Evolutionary conservation across 2,329 filamentous ascomycete genomes (phyloP).

Genomic region (Coleophoma cylindrospora): DNA sequence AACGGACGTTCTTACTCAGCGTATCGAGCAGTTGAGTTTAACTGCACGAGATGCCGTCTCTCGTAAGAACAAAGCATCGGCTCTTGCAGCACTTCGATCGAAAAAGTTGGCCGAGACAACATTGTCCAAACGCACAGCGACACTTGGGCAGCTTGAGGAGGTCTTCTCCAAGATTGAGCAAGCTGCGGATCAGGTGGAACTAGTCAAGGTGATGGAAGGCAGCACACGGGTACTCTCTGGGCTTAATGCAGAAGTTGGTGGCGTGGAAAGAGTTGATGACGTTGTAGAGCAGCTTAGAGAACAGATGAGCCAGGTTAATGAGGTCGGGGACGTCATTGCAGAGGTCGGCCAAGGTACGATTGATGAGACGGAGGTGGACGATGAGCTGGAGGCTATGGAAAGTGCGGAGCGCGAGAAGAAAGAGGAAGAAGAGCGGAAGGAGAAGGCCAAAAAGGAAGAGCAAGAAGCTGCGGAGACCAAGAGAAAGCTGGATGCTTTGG

Average conservation of each 20-base stretch:
- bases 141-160: constrained; percentile 76
- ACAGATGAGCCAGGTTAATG: constrained; percentile 77
- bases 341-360: constrained; percentile 52
- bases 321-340: constrained; percentile 72
- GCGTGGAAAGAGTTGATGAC: constrained; percentile 67
- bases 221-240: constrained; percentile 67
- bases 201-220: constrained; percentile 77
- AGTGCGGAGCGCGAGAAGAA: constrained; percentile 37
- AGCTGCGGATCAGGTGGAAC: constrained; percentile 77
- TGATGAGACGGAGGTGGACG: constrained; percentile 81
- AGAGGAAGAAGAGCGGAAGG: constrained; percentile 37
- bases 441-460: constrained; percentile 34
- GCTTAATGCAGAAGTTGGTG: constrained; percentile 74
- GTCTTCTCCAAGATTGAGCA: constrained; percentile 80
- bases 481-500: constrained; percentile 20
- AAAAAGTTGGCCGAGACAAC: constrained; percentile 78
- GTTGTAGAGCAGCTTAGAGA: constrained; percentile 72
- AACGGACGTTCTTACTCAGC: constrained; percentile 58
- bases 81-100: constrained; percentile 72
- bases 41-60: constrained; percentile 67
- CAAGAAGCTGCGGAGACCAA: constrained; percentile 25
- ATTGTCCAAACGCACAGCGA: constrained; percentile 65
- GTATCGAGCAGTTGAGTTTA: constrained; percentile 59
- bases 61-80: constrained; percentile 68
- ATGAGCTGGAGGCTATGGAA: constrained; percentile 75